These are phyloP conservation scores for Calonectria henricotiae DNA, from an alignment of 2,329 filamentous ascomycete species.

Conservation along the genomic window DNA sequence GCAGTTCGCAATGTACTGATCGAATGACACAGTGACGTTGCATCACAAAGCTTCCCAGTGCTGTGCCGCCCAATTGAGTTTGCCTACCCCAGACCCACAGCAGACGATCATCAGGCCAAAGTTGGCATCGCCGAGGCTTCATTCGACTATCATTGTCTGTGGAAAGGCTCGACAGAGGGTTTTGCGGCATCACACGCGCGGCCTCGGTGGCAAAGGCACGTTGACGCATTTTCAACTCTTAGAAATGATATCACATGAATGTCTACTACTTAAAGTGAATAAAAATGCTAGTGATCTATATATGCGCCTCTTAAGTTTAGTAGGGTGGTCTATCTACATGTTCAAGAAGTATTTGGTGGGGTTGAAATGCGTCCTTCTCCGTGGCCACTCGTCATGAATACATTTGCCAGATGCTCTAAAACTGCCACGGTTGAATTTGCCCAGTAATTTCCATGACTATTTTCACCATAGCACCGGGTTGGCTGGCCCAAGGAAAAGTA, in stretches of 20 bases:
- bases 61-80: neutral
- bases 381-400: too few relatives aligned
- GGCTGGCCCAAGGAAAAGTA: too few relatives aligned
- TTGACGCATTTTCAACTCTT: neutral
- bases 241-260: too few relatives aligned
- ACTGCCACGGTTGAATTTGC: too few relatives aligned
- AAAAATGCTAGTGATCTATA: too few relatives aligned
- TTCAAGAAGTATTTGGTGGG: too few relatives aligned
- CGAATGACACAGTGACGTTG: constrained; percentile 15
- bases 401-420: too few relatives aligned
- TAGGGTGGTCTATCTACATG: too few relatives aligned
- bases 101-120: neutral
- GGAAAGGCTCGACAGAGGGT: neutral
- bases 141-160: neutral
- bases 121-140: neutral
- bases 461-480: too few relatives aligned
- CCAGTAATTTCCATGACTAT: too few relatives aligned
- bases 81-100: constrained; percentile 7
- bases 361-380: too few relatives aligned
- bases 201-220: neutral
- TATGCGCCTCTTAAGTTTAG: too few relatives aligned
- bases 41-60: constrained; percentile 15
- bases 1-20: constrained; percentile 13
- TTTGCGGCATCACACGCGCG: neutral
- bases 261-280: neutral